Evolutionary conservation across 306 rosid species (phyloP).

Genomic region (Begonia masoniana): DNA sequence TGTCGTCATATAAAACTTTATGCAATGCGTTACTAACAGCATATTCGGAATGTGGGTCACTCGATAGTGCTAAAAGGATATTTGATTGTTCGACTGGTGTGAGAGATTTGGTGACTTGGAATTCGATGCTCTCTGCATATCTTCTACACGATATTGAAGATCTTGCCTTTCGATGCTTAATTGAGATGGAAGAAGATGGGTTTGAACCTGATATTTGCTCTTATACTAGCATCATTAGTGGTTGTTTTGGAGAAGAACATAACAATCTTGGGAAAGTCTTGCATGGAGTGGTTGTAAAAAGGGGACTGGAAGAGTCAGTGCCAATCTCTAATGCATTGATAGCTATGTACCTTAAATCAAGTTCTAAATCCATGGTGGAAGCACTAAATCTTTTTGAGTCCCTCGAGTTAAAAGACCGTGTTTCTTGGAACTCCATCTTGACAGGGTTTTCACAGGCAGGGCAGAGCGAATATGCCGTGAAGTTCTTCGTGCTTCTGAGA

Average conservation of each 20-base stretch:
- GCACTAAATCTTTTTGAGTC: constrained; percentile 38
- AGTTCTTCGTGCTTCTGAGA: constrained; percentile 42
- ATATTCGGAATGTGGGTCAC: constrained; percentile 52
- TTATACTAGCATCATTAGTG: constrained; percentile 49
- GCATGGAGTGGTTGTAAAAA: constrained; percentile 60
- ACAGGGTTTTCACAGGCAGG: constrained; percentile 64
- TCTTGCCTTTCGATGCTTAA: constrained; percentile 37
- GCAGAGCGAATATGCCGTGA: constrained; percentile 59
- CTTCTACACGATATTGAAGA: constrained; percentile 36
- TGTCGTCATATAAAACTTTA: constrained; percentile 28
- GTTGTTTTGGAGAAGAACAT: constrained; percentile 33
- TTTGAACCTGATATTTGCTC: constrained; percentile 63
- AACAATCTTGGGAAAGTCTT: constrained; percentile 35
- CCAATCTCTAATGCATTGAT: constrained; percentile 67
- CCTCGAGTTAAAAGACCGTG: constrained; percentile 45
- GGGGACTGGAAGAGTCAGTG: constrained; percentile 45
- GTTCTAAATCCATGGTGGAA: constrained; percentile 37
- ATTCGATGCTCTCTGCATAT: constrained; percentile 66
- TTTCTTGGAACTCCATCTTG: constrained; percentile 73
- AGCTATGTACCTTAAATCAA: constrained; percentile 57
- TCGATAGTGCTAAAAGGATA: constrained; percentile 52
- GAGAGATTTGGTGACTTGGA: constrained; percentile 69
- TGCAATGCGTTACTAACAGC: constrained; percentile 59
- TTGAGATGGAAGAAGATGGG: constrained; percentile 48
- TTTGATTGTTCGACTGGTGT: constrained; percentile 26